Conservation (phyloP, 306 rosid species). For the Pachyrhizus erosus region DNA sequence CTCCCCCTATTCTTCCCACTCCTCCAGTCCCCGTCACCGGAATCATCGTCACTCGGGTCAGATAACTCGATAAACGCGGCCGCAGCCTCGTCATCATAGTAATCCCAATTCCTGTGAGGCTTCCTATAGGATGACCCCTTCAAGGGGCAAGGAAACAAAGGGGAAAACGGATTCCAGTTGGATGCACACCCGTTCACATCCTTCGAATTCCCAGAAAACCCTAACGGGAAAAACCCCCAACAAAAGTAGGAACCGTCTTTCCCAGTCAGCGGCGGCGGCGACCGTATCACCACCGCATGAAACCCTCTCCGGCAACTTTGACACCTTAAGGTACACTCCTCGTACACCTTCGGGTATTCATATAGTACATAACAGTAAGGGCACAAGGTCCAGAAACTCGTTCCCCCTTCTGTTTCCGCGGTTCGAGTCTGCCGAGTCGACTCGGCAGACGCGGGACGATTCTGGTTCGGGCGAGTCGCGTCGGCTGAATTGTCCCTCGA, state of each 20-base stretch:
- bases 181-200: constrained; percentile 47
- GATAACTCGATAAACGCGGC: constrained; percentile 62
- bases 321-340: constrained; percentile 85
- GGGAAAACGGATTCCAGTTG: constrained; percentile 77
- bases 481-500: constrained; percentile 39
- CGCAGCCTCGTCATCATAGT: constrained; percentile 63
- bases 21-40: constrained; percentile 82
- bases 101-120: constrained; percentile 47
- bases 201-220: constrained; percentile 56
- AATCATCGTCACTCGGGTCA: constrained; percentile 73
- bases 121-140: constrained; percentile 43
- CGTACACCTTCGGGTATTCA: constrained; percentile 79
- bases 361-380: constrained; percentile 84
- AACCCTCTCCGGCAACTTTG: constrained; percentile 85
- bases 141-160: constrained; percentile 72
- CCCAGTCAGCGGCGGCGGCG: constrained; percentile 72
- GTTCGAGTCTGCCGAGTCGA: constrained; percentile 43
- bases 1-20: constrained; percentile 39
- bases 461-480: constrained; percentile 44
- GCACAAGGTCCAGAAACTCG: constrained; percentile 93
- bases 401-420: constrained; percentile 27
- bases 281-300: constrained; percentile 66
- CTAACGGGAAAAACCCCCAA: constrained; percentile 89
- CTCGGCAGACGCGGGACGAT: constrained; percentile 46
- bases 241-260: constrained; percentile 62